Evolutionary conservation across 106 monocot species (phyloP).

Genomic region (Dendrobium nobile): DNA sequence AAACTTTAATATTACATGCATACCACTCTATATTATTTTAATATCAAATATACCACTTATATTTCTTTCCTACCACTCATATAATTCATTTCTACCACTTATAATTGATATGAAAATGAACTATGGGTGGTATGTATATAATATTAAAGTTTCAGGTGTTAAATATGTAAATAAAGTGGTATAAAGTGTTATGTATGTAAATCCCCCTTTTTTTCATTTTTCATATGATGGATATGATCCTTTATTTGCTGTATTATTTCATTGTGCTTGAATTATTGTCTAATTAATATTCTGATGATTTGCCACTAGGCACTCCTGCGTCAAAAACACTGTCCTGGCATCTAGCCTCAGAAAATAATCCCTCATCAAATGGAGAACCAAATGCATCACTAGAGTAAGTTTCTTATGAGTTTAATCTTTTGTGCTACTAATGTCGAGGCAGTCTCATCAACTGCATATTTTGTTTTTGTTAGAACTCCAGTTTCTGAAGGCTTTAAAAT

Average conservation of each 20-base stretch:
- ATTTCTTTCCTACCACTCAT: too few relatives aligned
- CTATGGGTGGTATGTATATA: too few relatives aligned
- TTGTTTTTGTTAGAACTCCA: constrained; percentile 25
- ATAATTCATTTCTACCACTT: too few relatives aligned
- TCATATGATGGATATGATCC: neutral
- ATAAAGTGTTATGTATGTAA: too few relatives aligned
- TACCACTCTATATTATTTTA: too few relatives aligned
- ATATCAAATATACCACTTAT: too few relatives aligned
- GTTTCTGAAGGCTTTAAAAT: constrained; percentile 31
- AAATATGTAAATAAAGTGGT: too few relatives aligned
- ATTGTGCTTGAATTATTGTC: neutral
- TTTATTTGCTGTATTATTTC: neutral
- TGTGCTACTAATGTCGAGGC: neutral
- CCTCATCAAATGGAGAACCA: constrained; percentile 29
- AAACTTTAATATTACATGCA: too few relatives aligned
- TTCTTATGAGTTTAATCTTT: neutral
- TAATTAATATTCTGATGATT: neutral
- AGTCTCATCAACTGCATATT: neutral
- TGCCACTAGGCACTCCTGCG: constrained; percentile 28
- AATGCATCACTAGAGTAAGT: constrained; percentile 27
- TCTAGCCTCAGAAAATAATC: constrained; percentile 52
- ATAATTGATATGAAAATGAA: too few relatives aligned
- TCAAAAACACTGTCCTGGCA: constrained; percentile 82
- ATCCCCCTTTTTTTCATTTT: neutral
- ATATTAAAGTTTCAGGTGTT: too few relatives aligned